These are phyloP conservation scores for Oryza coarctata DNA, from an alignment of 176 grass and related monocot species.

Conservation along the genomic window DNA sequence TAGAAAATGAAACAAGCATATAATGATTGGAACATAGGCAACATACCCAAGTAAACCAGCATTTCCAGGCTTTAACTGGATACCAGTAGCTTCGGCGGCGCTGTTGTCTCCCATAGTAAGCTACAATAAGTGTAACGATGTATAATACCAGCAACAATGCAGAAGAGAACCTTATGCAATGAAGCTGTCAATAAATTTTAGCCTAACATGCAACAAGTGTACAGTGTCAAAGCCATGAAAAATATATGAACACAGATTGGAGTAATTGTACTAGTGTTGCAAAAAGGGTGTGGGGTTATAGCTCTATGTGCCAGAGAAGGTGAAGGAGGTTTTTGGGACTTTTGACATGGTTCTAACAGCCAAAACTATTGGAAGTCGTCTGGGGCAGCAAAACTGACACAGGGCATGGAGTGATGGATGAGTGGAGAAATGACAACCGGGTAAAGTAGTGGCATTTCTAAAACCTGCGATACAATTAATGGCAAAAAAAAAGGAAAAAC, in stretches of 20 bases:
- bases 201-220: neutral
- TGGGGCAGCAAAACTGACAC: neutral
- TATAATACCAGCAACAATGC: neutral
- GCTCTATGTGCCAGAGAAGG: neutral
- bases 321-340: neutral
- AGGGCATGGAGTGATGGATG: too few species aligned
- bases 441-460: neutral
- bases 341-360: neutral
- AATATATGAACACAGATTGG: neutral
- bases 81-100: slow-evolving; percentile 43
- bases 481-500: neutral
- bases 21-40: neutral
- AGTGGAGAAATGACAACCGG: neutral
- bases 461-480: neutral
- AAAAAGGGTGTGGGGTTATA: neutral
- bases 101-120: slow-evolving; percentile 64
- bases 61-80: slow-evolving; percentile 69
- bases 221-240: slow-evolving; percentile 15
- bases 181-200: slow-evolving; percentile 4
- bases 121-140: slow-evolving; percentile 36
- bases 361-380: neutral
- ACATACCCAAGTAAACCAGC: slow-evolving; percentile 82
- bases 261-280: neutral
- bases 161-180: slow-evolving; percentile 8
- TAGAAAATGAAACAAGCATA: slow-evolving; percentile 1